phyloP scores from a whole-genome alignment of 1,284 basidiomycete species.

The Ustilago loliicola region DNA sequence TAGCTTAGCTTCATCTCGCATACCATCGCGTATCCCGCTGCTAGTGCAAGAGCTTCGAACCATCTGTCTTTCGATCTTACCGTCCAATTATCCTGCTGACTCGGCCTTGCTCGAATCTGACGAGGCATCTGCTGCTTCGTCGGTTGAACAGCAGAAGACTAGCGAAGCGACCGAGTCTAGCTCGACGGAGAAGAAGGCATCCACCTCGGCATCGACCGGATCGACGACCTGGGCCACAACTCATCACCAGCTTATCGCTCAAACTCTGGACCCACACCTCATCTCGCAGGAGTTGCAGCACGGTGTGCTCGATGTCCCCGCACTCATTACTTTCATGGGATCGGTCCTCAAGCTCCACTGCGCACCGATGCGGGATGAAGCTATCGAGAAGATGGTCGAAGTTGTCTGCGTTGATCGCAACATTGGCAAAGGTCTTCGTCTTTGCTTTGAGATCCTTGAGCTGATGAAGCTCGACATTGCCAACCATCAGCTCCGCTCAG shows the following conservation, averaged over 20 bases:
- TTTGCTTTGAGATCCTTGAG: constrained; percentile 91
- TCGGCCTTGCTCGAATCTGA: constrained; percentile 74
- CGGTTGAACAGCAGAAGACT: constrained; percentile 11
- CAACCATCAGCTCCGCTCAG: constrained; percentile 90
- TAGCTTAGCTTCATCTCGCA: constrained; percentile 14
- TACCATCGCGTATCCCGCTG: constrained; percentile 79
- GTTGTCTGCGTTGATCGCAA: constrained; percentile 51
- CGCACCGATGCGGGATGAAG: constrained; percentile 88
- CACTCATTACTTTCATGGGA: constrained; percentile 84
- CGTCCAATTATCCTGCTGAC: constrained; percentile 72
- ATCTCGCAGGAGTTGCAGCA: constrained; percentile 85
- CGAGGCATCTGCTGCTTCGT: neutral
- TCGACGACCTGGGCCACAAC: constrained; percentile 26
- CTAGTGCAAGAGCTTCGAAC: constrained; percentile 84
- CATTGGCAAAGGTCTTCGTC: constrained; percentile 81
- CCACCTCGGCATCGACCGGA: constrained; percentile 6
- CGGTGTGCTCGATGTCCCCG: constrained; percentile 82
- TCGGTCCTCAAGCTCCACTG: constrained; percentile 88
- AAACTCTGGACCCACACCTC: constrained; percentile 75
- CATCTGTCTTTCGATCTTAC: constrained; percentile 84
- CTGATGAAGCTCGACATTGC: constrained; percentile 97
- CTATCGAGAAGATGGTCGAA: constrained; percentile 84
- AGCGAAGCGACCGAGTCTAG: constrained; percentile 1
- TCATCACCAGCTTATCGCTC: constrained; percentile 70
- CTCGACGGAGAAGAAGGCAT: neutral